Percentiles rank a stretch among this genome's conserved stretches.
Conservation (phyloP, 257 asterid species). For the Jasminum sambac region DNA sequence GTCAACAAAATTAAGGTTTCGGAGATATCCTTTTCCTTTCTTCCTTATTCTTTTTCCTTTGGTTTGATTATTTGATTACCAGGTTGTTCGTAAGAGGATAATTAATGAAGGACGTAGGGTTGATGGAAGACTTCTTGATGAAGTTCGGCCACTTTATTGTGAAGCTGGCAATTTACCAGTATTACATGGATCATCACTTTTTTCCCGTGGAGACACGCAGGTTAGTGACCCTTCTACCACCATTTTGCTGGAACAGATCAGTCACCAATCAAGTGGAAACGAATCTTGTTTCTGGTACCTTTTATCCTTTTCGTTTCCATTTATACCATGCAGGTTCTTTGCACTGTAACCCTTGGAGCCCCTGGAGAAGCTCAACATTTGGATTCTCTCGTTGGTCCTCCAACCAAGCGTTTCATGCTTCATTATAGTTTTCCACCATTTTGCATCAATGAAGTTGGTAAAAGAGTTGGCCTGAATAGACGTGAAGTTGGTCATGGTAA, state of each 20-base stretch:
- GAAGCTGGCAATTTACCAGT: conserved; percentile 85
- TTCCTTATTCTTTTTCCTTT: background rate
- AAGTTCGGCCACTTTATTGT: conserved; percentile 86
- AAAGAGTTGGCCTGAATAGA: conserved; percentile 82
- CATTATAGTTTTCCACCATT: conserved; percentile 96
- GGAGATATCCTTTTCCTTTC: background rate
- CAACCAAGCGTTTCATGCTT: conserved; percentile 94
- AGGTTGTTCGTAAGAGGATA: conserved; percentile 91
- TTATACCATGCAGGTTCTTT: conserved; percentile 68
- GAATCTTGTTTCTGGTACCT: conserved; percentile 9
- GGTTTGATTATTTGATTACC: background rate
- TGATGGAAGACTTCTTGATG: conserved; percentile 91
- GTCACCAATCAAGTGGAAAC: conserved; percentile 8
- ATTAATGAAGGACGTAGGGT: conserved; percentile 81
- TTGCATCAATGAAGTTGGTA: conserved; percentile 94
- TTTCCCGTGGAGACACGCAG: conserved; percentile 97
- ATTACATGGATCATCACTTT: conserved; percentile 86
- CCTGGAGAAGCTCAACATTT: conserved; percentile 94
- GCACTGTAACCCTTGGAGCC: conserved; percentile 97
- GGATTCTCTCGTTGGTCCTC: conserved; percentile 89
- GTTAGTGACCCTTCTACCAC: conserved; percentile 34
- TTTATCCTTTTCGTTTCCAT: background rate
- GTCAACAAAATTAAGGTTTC: background rate
- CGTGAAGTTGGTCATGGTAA: conserved; percentile 99
- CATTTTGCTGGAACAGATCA: conserved; percentile 1